Base-by-base conservation (phyloP, 106 monocot species). In the Iris macrosiphon region DNA sequence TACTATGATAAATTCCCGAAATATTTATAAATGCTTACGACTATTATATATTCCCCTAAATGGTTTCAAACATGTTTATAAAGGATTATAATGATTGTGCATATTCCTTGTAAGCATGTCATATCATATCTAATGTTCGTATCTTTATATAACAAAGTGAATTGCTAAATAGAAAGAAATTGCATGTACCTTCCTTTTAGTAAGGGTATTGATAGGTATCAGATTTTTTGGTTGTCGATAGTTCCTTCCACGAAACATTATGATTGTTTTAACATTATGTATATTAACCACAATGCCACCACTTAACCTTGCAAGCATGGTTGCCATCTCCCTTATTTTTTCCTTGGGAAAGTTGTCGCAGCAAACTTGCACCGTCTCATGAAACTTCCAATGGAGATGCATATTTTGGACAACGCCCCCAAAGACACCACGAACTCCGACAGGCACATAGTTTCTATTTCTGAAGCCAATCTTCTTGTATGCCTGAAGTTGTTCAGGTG, bases 311-410 rank as follows among this genome's bases (percentile, higher is more conserved):
- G 90, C 67, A 50, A 98, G 69, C 96, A 98, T 98, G n/a, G 87
- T 78, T 30, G 87, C 86, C 96, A 98, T 98, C 61, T 98, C 96
- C 59, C 71, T 90, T 27, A 98, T 98, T 59, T 87, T 98, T 66
- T 98, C 90, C 70, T 91, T 91, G 1, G 96, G 90, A 21, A 78
- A 98, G 62, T 91, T 98, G 62, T 91, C 96, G 60, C 96, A 98
- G 44, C 83, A 98, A 53, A 98, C 96, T 72, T 95, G 96, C 30
- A 98, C 96, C 0, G 89, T 89, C 60, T 89, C 95, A 65, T 89
- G 95, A 65, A 89, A 89, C 69, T 89, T 95, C 89, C 95, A 95
- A 45, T 98, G 96, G 18, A 98, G 83, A 78, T 98, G 96, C 96
- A 98, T 98, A 45, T 91, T 98, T 59, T 98, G 96, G 27, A 98